Evolutionary conservation across 345 rosid species (phyloP).

Genomic region (Boechera divaricarpa): DNA sequence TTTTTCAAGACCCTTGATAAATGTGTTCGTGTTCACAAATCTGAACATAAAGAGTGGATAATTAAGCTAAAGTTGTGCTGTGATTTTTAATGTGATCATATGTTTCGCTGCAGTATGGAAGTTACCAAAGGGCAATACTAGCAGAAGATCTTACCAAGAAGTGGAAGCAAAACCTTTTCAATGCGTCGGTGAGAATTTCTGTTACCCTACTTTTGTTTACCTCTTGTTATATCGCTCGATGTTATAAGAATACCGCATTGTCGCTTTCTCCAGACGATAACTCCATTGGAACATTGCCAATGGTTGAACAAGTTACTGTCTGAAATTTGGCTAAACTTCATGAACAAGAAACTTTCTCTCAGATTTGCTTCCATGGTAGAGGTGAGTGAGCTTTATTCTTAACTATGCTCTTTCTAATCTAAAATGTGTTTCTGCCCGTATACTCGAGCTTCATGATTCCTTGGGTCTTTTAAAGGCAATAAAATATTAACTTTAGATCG

Average conservation of each 20-base stretch:
- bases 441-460: not conserved
- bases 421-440: not conserved
- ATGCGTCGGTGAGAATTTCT: constrained; percentile 55
- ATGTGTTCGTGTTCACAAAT: not conserved
- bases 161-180: constrained; percentile 74
- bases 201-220: not conserved
- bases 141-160: constrained; percentile 84
- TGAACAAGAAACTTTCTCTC: constrained; percentile 71
- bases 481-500: constrained; percentile 7
- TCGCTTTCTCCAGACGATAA: constrained; percentile 60
- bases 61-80: not conserved
- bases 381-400: constrained; percentile 54
- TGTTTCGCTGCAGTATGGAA: constrained; percentile 63
- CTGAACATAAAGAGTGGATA: not conserved
- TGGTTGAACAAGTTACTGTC: constrained; percentile 89
- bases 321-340: constrained; percentile 78
- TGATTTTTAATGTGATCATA: constrained; percentile 5
- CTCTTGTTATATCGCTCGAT: constrained; percentile 7
- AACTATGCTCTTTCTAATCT: not conserved
- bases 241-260: constrained; percentile 10
- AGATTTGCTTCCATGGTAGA: constrained; percentile 80
- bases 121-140: constrained; percentile 63
- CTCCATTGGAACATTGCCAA: constrained; percentile 93
- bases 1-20: not conserved
- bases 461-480: not conserved